A percentile compares a stretch with the other conserved stretches of the same genome.
phyloP scores from a whole-genome alignment of 2,329 filamentous ascomycete genomes.

The Sphaerostilbella broomeana region DNA sequence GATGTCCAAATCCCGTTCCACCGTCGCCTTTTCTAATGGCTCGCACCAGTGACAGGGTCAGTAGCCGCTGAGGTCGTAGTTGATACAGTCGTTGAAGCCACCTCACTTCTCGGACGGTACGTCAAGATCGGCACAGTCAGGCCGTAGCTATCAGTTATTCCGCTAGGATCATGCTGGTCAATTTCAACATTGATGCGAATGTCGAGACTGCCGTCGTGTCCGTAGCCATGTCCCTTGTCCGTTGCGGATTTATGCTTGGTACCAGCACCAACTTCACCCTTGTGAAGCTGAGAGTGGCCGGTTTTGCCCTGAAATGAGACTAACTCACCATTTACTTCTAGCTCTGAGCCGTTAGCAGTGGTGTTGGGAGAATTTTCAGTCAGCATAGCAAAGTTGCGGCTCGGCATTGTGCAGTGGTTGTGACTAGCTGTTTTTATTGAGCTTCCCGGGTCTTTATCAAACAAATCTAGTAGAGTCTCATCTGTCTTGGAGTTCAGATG shows the following conservation, averaged over 20 bases:
- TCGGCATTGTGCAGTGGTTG: constrained; percentile 86
- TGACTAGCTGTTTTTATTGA: constrained; percentile 64
- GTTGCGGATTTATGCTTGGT: constrained; percentile 68
- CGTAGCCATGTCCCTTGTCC: constrained; percentile 47
- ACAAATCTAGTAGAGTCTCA: constrained; percentile 89
- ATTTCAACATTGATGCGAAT: constrained; percentile 83
- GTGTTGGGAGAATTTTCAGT: constrained; percentile 71
- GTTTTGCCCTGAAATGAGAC: constrained; percentile 44
- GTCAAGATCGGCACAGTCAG: constrained; percentile 72
- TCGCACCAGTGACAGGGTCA: neutral
- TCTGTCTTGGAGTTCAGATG: constrained; percentile 68
- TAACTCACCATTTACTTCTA: constrained; percentile 15
- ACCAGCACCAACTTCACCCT: constrained; percentile 71
- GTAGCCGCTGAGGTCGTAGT: constrained; percentile 7
- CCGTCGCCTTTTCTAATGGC: constrained; percentile 1
- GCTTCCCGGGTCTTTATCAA: constrained; percentile 78
- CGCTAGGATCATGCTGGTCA: constrained; percentile 72
- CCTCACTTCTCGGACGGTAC: constrained; percentile 21
- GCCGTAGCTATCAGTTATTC: constrained; percentile 75
- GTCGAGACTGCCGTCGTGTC: constrained; percentile 60
- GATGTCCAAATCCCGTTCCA: neutral
- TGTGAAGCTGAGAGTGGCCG: constrained; percentile 65
- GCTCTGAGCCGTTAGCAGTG: constrained; percentile 20
- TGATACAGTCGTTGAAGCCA: constrained; percentile 18
- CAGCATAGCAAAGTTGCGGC: constrained; percentile 87